Evolutionary conservation across 2,329 filamentous ascomycete genomes (phyloP).

Genomic region (Penicillium verrucosum): DNA sequence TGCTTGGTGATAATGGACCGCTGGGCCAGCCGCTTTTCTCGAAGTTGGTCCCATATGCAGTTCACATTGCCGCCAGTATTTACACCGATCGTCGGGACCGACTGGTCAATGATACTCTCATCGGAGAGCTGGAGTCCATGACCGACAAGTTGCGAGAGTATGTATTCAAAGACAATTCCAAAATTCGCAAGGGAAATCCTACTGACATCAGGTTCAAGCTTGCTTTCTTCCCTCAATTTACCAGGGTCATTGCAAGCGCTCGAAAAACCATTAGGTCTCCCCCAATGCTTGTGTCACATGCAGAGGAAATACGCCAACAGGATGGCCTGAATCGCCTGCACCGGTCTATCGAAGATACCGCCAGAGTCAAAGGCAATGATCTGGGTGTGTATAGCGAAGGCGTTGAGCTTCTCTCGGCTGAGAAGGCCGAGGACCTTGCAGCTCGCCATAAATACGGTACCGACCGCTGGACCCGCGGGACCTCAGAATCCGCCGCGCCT

Average conservation of each 20-base stretch:
- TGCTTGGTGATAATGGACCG: constrained; percentile 74
- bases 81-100: constrained; percentile 89
- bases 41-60: constrained; percentile 90
- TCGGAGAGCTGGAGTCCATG: constrained; percentile 76
- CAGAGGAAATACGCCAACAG: constrained; percentile 88
- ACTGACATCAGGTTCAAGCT: constrained; percentile 28
- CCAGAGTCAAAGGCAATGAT: constrained; percentile 81
- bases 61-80: constrained; percentile 91
- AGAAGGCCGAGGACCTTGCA: constrained; percentile 78
- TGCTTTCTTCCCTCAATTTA: constrained; percentile 77
- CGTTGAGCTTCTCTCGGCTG: constrained; percentile 69
- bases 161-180: constrained; percentile 22
- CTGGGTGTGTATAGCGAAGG: constrained; percentile 78
- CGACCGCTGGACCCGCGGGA: constrained; percentile 72
- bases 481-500: constrained; percentile 65
- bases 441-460: constrained; percentile 78
- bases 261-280: constrained; percentile 88
- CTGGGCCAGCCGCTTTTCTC: constrained; percentile 84
- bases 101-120: constrained; percentile 83
- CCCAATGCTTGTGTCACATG: constrained; percentile 78
- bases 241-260: constrained; percentile 90
- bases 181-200: not conserved
- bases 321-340: constrained; percentile 77
- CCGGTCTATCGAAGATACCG: constrained; percentile 79
- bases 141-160: constrained; percentile 73